Evolutionary conservation across 2,329 filamentous ascomycete species (phyloP).

Genomic region (Leptographium procerum): DNA sequence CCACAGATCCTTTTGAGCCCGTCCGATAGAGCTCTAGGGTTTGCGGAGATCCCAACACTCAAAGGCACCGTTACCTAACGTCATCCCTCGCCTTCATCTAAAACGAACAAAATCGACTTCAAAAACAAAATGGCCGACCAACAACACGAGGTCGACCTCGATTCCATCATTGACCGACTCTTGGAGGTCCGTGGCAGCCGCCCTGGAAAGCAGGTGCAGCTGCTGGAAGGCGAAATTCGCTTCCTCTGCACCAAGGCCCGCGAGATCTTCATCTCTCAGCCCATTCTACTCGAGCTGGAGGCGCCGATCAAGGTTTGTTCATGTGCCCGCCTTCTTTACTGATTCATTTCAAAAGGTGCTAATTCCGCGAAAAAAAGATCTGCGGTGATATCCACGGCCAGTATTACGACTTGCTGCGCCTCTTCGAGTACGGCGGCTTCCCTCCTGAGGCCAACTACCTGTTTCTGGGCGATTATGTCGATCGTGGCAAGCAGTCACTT

Average conservation of each 20-base stretch:
- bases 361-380: conserved; percentile 49
- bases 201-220: conserved; percentile 95
- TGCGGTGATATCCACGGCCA: conserved; percentile 99
- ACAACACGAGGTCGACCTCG: conserved; percentile 86
- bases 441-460: conserved; percentile 98
- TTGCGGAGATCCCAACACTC: conserved; percentile 12
- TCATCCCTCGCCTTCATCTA: conserved; percentile 1
- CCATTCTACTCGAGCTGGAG: conserved; percentile 92
- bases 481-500: conserved; percentile 96
- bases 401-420: conserved; percentile 93
- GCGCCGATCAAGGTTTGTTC: conserved; percentile 89
- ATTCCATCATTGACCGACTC: conserved; percentile 97
- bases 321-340: not conserved
- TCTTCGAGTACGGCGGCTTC: conserved; percentile 98
- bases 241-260: conserved; percentile 96
- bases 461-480: conserved; percentile 97
- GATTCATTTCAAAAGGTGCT: not conserved
- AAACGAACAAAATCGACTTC: not conserved
- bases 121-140: conserved; percentile 45
- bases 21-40: conserved; percentile 10
- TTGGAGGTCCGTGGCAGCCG: conserved; percentile 95
- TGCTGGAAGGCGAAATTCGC: conserved; percentile 91
- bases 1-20: conserved; percentile 13
- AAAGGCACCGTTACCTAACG: conserved; percentile 5
- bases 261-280: conserved; percentile 99